A percentile compares a stretch with the other conserved stretches of the same genome.
These are phyloP conservation scores for Suhomyces kilbournensis DNA, from an alignment of 805 yeast species.

Conservation along the genomic window DNA sequence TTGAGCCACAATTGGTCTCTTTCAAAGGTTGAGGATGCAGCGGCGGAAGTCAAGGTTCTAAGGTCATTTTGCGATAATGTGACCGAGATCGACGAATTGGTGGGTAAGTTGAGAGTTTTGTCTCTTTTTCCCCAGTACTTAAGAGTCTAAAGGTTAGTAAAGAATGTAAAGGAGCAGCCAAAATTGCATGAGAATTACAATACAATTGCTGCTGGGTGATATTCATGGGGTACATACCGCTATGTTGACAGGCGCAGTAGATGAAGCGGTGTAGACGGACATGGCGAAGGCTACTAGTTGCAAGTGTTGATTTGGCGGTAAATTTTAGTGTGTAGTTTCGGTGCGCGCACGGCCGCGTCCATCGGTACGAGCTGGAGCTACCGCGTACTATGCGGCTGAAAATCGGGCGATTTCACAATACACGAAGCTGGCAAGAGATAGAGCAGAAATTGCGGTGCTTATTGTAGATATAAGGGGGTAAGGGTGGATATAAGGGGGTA, in stretches of 20 bases:
- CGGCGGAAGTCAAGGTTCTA: conserved; percentile 87
- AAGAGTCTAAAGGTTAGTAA: conserved; percentile 54
- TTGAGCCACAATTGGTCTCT: conserved; percentile 80
- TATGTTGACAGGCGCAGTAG: conserved; percentile 96
- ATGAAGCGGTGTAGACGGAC: conserved; percentile 68
- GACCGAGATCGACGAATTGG: conserved; percentile 93
- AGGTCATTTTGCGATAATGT: conserved; percentile 89
- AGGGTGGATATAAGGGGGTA: too few relatives aligned
- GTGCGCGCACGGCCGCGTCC: background rate
- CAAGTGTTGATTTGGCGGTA: background rate
- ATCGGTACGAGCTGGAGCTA: background rate
- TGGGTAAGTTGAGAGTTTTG: conserved; percentile 81
- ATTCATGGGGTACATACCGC: conserved; percentile 40
- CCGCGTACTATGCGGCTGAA: background rate
- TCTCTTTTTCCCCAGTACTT: conserved; percentile 99
- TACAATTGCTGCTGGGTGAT: background rate
- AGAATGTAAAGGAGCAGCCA: background rate
- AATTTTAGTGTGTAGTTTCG: background rate
- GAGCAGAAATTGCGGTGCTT: background rate
- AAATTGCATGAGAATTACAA: too few relatives aligned
- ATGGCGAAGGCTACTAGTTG: conserved; percentile 19
- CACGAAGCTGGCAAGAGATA: background rate
- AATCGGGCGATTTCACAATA: background rate
- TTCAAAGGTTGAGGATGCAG: conserved; percentile 54
- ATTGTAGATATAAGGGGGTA: too few relatives aligned